phyloP scores from a whole-genome alignment of 108 stramenopile genomes.

The Cyclotella baltica region DNA sequence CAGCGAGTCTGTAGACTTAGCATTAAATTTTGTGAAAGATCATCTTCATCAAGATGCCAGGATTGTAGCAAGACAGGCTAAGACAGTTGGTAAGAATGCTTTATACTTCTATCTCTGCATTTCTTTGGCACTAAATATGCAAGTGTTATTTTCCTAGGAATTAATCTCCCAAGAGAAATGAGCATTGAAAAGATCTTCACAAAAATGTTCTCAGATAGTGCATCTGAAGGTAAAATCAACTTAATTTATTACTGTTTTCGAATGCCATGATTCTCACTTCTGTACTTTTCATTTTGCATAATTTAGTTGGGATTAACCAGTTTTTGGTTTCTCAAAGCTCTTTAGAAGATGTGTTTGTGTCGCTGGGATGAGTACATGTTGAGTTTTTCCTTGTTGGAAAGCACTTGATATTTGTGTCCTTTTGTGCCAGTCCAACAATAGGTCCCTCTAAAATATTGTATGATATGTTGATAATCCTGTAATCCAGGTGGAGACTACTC shows the following conservation, averaged over 20 bases:
- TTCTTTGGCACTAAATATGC: too few species aligned
- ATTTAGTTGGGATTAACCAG: slow-evolving; percentile 53
- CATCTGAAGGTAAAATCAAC: slow-evolving; percentile 28
- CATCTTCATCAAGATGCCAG: slow-evolving; percentile 52
- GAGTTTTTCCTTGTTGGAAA: too few species aligned
- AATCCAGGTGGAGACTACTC: too few species aligned
- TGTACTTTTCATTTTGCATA: background rate
- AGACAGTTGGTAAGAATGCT: slow-evolving; percentile 50
- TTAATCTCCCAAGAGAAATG: slow-evolving; percentile 55
- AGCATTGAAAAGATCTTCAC: slow-evolving; percentile 51
- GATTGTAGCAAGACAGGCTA: slow-evolving; percentile 55
- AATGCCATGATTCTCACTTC: background rate
- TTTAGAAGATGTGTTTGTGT: slow-evolving; percentile 69
- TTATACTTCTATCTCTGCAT: background rate
- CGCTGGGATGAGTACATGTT: slow-evolving; percentile 50
- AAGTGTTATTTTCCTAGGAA: background rate
- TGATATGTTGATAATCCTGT: too few species aligned
- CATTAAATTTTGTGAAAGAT: slow-evolving; percentile 49
- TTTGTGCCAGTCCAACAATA: too few species aligned
- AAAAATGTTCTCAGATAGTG: slow-evolving; percentile 45
- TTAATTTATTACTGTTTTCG: background rate
- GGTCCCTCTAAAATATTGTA: too few species aligned
- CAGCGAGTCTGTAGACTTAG: slow-evolving; percentile 40
- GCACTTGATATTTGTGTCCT: too few species aligned
- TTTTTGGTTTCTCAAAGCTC: slow-evolving; percentile 67